Evolutionary conservation across 768 basidiomycete species (phyloP).

Genomic region (Goffeauzyma gilvescens): DNA sequence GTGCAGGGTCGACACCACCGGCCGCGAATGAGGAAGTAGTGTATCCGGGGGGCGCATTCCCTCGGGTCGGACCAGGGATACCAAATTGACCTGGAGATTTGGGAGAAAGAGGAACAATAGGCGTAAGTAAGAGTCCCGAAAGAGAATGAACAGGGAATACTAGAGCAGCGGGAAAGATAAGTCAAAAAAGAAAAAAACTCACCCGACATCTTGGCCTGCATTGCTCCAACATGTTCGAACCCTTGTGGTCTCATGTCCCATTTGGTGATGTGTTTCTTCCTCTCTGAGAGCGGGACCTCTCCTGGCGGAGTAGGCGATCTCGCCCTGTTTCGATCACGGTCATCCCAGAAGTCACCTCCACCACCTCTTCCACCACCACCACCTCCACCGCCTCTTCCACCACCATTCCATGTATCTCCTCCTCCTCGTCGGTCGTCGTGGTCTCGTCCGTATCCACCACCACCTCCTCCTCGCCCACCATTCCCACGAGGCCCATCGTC

Average conservation of each 20-base stretch:
- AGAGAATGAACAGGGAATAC: slow-evolving; percentile 7
- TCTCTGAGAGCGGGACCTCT: slow-evolving; percentile 50
- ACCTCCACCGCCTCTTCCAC: slow-evolving; percentile 28
- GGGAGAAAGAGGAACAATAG: slow-evolving; percentile 10
- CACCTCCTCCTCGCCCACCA: slow-evolving; percentile 6
- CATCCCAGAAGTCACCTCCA: slow-evolving; percentile 34
- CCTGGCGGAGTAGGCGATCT: slow-evolving; percentile 82
- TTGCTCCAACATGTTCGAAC: slow-evolving; percentile 81
- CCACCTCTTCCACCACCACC: slow-evolving; percentile 38
- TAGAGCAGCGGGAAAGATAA: neutral
- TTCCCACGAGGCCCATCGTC: slow-evolving; percentile 25
- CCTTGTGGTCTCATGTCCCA: slow-evolving; percentile 95
- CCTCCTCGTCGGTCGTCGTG: slow-evolving; percentile 24
- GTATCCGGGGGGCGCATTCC: too few relatives aligned
- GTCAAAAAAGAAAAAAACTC: slow-evolving; percentile 16
- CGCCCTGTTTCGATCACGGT: slow-evolving; percentile 45
- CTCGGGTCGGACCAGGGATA: slow-evolving; percentile 80
- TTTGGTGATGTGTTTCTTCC: slow-evolving; percentile 73
- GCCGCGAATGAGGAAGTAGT: slow-evolving; percentile 37
- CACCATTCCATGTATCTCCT: slow-evolving; percentile 14
- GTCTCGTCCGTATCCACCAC: slow-evolving; percentile 8
- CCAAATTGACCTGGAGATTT: slow-evolving; percentile 63
- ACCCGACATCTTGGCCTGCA: slow-evolving; percentile 99
- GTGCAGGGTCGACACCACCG: slow-evolving; percentile 40
- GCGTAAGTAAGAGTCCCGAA: neutral